Base-by-base conservation (phyloP, 23 red algal species). In the Pyropia haitanensis region DNA sequence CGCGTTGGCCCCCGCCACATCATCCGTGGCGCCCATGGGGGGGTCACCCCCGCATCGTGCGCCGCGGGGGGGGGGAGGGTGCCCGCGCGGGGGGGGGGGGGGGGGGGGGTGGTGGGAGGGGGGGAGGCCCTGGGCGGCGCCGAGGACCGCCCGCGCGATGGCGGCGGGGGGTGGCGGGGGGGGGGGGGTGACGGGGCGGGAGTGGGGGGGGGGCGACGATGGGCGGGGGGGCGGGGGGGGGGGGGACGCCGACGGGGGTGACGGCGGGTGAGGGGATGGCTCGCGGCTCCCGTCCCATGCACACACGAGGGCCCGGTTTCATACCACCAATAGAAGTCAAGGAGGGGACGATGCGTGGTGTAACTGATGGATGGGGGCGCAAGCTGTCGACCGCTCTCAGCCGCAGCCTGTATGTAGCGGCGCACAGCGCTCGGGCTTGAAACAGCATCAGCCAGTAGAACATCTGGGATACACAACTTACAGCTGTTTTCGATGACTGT, bases 221-320 rank as follows among this genome's bases (percentile, higher is more conserved):
- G 46, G 60, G 2, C 57, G 34, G 16, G 57, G 57, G 8, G 54
- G 59, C 1, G 73, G 73, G 5, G 73, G 57, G 14, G 66, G 73
- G 17, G 73, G 66, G 6, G 60, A 49, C 1, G 66, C 33, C 4
- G 60, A 77, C 26, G 54, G 73, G 5, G 73, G 60, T n/a, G n/a
- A n/a, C n/a, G n/a, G n/a, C n/a, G n/a, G n/a, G n/a, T n/a, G n/a
- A n/a, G n/a, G n/a, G n/a, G n/a, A n/a, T n/a, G n/a, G n/a, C n/a
- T n/a, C n/a, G n/a, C n/a, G n/a, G n/a, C n/a, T n/a, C n/a, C n/a
- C n/a, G n/a, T n/a, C n/a, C n/a, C n/a, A n/a, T n/a, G n/a, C n/a
- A n/a, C n/a, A n/a, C n/a, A n/a, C n/a, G n/a, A n/a, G n/a, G n/a
- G n/a, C n/a, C n/a, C n/a, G n/a, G n/a, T n/a, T n/a, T n/a, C n/a